Evolutionary conservation across 2,329 filamentous ascomycete species (phyloP), one percentile per base, ranked within the genome.

Genomic region (Hansfordia pulvinata): DNA sequence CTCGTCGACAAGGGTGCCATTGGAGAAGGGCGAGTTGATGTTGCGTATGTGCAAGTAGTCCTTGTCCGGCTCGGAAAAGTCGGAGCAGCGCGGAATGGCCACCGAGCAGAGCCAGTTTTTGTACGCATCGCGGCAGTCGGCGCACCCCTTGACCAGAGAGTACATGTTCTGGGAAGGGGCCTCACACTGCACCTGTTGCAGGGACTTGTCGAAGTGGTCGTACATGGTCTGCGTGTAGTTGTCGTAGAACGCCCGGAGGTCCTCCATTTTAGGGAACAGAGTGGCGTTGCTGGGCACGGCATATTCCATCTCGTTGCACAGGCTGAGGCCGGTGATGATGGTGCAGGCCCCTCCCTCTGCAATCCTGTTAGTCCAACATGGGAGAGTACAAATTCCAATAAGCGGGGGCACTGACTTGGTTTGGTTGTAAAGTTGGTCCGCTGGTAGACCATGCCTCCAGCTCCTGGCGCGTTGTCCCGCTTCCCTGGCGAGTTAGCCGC

Each of bases 101-200:
- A 96, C 85, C 14, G 83, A 80, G 57, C 90, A 98, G 12, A 98
- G 74, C 90, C 90, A 98, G 43, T 75, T 64, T 50, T 92, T 94
- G 64, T 98, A 98, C 7, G 84, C 83, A 1, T 48, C 44, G 10
- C 62, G 69, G 53, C 90, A 98, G 50, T 92, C 69, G 22, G 59
- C 52, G 58, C 90, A 98, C 38, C 54, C 69, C 21, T 75, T 70
- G 2, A 73, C 79, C 10, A 96, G 71, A 2, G 85, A 93, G 55
- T 93, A 98, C 36, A 70, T 69, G 10, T 80, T 72, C 18, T 76
- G 75, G 2, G 68, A 55, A 0, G 69, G 68, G 3, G 83, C 77
- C 41, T 93, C 76, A 60, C 90, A 98, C 10, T 82, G 74, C 14
- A 93, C 69, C 46, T 94, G 86, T 35, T 78, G 72, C 20, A 98